Evolutionary conservation across 116 monocot species (phyloP).

Genomic region (Trichopus zeylanicus): DNA sequence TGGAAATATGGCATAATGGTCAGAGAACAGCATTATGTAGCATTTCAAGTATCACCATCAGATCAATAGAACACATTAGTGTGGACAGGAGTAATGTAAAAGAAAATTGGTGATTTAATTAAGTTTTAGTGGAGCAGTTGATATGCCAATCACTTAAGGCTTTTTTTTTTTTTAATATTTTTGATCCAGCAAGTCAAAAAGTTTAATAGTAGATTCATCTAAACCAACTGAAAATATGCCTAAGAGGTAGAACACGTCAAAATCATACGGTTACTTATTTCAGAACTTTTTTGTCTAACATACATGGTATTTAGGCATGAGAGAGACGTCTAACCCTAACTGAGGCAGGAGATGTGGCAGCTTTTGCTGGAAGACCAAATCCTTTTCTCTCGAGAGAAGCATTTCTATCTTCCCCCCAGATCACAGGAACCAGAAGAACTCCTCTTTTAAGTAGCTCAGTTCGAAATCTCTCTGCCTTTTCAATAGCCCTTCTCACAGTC

Average conservation of each 20-base stretch:
- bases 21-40: not conserved
- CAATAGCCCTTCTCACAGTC: conserved; percentile 55
- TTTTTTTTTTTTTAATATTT: not conserved
- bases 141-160: not conserved
- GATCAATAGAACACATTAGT: not conserved
- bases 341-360: conserved; percentile 63
- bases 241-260: not conserved
- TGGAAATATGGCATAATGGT: not conserved
- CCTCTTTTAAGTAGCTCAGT: conserved; percentile 79
- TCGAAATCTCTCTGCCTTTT: conserved; percentile 80
- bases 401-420: conserved; percentile 54
- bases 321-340: conserved; percentile 60
- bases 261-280: not conserved
- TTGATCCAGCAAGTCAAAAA: no score
- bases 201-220: no score
- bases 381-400: conserved; percentile 55
- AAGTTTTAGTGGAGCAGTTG: not conserved
- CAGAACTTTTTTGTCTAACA: not conserved
- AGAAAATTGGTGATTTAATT: not conserved
- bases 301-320: conserved; percentile 1
- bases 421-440: conserved; percentile 78
- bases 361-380: conserved; percentile 43
- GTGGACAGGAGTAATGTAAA: not conserved
- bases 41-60: not conserved
- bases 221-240: not conserved